A percentile compares a stretch with the other conserved stretches of the same genome.
phyloP scores from a whole-genome alignment of 306 rosid genomes.

The Quercus cerris region DNA sequence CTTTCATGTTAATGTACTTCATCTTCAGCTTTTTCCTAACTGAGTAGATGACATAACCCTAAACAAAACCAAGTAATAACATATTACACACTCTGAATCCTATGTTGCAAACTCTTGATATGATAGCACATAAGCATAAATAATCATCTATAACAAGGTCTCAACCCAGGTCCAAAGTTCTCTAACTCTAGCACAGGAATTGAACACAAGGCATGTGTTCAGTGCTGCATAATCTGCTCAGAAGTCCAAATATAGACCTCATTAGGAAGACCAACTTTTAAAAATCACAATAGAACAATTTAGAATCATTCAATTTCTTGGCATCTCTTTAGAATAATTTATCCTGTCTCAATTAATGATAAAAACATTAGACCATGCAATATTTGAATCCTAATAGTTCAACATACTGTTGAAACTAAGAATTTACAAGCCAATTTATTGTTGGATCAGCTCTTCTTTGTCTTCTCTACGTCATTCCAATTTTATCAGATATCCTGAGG shows the following conservation, averaged over 20 bases:
- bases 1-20: conserved; percentile 80
- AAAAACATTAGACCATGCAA: not conserved
- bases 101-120: not conserved
- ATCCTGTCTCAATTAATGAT: not conserved
- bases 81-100: not conserved
- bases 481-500: too few species aligned
- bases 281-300: not conserved
- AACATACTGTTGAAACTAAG: not conserved
- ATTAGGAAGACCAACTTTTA: not conserved
- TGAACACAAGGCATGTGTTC: not conserved
- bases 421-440: conserved; percentile 1
- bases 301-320: not conserved
- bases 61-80: conserved; percentile 20
- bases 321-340: not conserved
- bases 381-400: not conserved
- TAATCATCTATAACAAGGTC: not conserved
- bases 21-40: conserved; percentile 91
- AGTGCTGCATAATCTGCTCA: not conserved
- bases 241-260: not conserved
- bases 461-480: too few species aligned
- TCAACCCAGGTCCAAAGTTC: not conserved
- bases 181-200: not conserved
- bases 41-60: conserved; percentile 93
- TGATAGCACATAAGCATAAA: not conserved
- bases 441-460: not conserved